phyloP scores from a whole-genome alignment of 1,284 basidiomycete species.

The Pyrrhoderma noxium region DNA sequence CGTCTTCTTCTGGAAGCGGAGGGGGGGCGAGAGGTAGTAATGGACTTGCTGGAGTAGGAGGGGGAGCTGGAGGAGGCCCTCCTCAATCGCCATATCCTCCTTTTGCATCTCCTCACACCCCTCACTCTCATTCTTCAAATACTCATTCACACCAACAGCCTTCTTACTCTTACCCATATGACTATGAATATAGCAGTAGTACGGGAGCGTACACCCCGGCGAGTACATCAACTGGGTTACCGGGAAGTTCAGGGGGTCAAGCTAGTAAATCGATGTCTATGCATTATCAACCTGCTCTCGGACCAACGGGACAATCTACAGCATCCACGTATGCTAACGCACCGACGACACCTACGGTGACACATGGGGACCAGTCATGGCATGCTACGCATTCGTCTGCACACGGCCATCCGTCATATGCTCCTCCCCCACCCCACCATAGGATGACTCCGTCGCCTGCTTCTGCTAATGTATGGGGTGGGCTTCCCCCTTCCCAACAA shows the following conservation, averaged over 20 bases:
- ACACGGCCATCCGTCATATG: neutral
- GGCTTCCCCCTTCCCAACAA: neutral
- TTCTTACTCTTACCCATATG: neutral
- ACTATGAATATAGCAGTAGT: neutral
- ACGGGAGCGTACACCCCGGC: neutral
- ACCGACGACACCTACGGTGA: neutral
- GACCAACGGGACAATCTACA: neutral
- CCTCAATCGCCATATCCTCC: slow-evolving; percentile 2
- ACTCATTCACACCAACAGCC: slow-evolving; percentile 1
- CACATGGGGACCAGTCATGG: neutral
- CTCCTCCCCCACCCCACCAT: neutral
- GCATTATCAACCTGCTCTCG: neutral
- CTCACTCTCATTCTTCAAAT: slow-evolving; percentile 8
- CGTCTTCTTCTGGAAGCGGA: neutral
- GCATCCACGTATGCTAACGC: neutral
- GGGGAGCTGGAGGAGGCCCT: neutral
- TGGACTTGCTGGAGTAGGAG: neutral
- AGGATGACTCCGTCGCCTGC: neutral
- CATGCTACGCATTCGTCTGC: neutral
- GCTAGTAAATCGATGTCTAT: neutral
- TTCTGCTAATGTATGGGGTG: neutral
- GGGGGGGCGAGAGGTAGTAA: neutral
- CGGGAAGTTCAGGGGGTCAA: neutral
- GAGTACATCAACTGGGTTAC: neutral
- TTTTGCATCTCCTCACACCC: slow-evolving; percentile 3